Evolutionary conservation across 495 filamentous ascomycete genomes (phyloP), one percentile per base, ranked within the genome.

Genomic region (Chaetomidium leptoderma): DNA sequence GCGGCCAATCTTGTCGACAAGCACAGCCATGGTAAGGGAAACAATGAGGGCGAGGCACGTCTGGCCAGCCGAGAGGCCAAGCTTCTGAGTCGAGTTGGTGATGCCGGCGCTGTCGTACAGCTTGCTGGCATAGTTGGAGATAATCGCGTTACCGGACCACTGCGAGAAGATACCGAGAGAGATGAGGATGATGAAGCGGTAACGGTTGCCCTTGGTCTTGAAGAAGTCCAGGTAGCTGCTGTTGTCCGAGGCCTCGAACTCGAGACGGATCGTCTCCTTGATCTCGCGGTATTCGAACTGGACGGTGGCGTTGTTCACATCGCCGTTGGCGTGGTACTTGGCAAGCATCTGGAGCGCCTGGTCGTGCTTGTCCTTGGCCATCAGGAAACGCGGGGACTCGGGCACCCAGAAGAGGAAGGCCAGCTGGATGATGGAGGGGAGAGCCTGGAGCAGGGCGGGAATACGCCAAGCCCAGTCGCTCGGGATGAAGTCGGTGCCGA

Each of bases 81-180:
- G 76, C 65, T 79, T 76, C 56, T 70, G 65, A 51, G 76, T 77
- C 9, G 77, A 62, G 57, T 80, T 74, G 5, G 58, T 77, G 54
- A 85, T 72, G 39, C 86, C 85, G 33, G 83, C 79, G 16, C 74
- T 77, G 40, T 76, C 66, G 58, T 87, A 82, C 62, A 88, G 78
- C 47, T 72, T 71, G 40, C 70, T 74, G 44, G 82, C 71, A 64
- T 85, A 88, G 74, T 88, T 87, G 46, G 79, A 82, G 63, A 86
- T 80, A 37, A 86, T 78, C 54, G 79, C 80, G 62, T 88, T 88
- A 50, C 86, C 86, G 49, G 81, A 83, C 76, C 81, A 88, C 74
- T 90, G 86, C 9, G 82, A 83, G 71, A 86, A 81, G 63, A 85
- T 63, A 62, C 84, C 84, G 30, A 86, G 72, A 21, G 78, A 78